Percentiles rank a stretch among this genome's conserved stretches.
These are phyloP conservation scores for Populus trichocarpa DNA, from an alignment of 441 rosid species.

Conservation along the genomic window DNA sequence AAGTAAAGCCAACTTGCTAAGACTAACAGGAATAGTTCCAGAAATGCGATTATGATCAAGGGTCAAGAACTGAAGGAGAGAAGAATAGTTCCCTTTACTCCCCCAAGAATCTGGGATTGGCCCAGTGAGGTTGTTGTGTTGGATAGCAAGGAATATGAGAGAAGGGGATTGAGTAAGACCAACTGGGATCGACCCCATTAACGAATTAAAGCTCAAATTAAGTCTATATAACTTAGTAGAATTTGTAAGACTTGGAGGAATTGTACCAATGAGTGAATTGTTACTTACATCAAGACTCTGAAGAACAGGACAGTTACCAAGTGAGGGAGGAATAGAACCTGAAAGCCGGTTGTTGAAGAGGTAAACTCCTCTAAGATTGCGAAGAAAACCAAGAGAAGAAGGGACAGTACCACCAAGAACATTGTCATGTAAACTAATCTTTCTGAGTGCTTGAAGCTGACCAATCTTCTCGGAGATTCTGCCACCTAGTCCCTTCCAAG, in stretches of 20 bases:
- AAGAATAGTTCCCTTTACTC: constrained; percentile 19
- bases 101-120: constrained; percentile 57
- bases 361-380: constrained; percentile 72
- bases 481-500: constrained; percentile 83
- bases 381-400: constrained; percentile 55
- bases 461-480: constrained; percentile 70
- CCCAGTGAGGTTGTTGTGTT: constrained; percentile 74
- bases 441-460: constrained; percentile 67
- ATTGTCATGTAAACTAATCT: constrained; percentile 78
- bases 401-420: constrained; percentile 63
- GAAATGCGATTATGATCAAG: constrained; percentile 47
- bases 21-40: constrained; percentile 47
- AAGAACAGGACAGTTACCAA: constrained; percentile 57
- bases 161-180: constrained; percentile 44
- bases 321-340: constrained; percentile 66
- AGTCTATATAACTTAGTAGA: constrained; percentile 65
- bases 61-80: constrained; percentile 35
- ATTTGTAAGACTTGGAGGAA: constrained; percentile 57
- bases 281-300: constrained; percentile 73
- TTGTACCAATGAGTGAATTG: constrained; percentile 49
- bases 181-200: constrained; percentile 51
- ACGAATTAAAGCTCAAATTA: constrained; percentile 67
- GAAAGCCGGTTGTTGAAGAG: constrained; percentile 73
- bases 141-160: constrained; percentile 56
- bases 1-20: constrained; percentile 44